Percentiles rank a stretch among this genome's conserved stretches.
Conservation (phyloP, 1,284 basidiomycete genomes). For the Puccinia triticina region DNA sequence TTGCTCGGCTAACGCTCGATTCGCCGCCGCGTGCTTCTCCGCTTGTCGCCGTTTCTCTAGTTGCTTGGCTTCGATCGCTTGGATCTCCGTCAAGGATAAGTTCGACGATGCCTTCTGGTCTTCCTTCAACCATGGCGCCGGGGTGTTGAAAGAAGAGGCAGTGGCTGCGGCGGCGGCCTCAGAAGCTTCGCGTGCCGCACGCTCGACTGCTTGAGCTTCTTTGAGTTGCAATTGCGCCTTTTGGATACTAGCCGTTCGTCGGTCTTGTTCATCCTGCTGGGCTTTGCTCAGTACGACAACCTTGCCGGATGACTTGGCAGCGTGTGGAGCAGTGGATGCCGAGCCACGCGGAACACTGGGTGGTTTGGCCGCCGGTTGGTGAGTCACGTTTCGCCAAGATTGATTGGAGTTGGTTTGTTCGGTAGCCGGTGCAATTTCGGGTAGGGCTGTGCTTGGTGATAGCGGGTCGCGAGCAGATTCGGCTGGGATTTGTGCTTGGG, state of each 20-base stretch:
- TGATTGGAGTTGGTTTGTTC: not conserved
- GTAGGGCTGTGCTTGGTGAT: not conserved
- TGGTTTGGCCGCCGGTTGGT: slow-evolving; percentile 19
- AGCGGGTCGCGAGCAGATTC: not conserved
- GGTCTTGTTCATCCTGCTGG: slow-evolving; percentile 48
- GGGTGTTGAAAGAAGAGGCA: slow-evolving; percentile 34
- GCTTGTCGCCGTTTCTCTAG: slow-evolving; percentile 70
- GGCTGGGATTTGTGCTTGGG: not conserved
- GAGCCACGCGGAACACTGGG: not conserved
- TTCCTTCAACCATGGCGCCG: slow-evolving; percentile 48
- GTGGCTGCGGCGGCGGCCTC: slow-evolving; percentile 44
- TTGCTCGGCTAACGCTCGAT: slow-evolving; percentile 36
- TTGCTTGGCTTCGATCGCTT: slow-evolving; percentile 85
- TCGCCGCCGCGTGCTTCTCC: slow-evolving; percentile 65
- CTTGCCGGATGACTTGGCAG: slow-evolving; percentile 32
- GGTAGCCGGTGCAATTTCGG: not conserved
- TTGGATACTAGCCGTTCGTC: slow-evolving; percentile 45
- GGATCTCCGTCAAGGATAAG: slow-evolving; percentile 78
- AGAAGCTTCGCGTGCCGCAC: slow-evolving; percentile 47
- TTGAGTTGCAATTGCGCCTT: slow-evolving; percentile 48
- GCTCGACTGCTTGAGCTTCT: slow-evolving; percentile 48
- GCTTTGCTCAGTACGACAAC: slow-evolving; percentile 34
- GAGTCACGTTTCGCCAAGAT: slow-evolving; percentile 37
- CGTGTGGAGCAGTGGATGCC: not conserved
- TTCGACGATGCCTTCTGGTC: slow-evolving; percentile 22